These are phyloP conservation scores for Coemansia sp. DNA, from an alignment of 192 early-diverging fungal species.

Conservation along the genomic window DNA sequence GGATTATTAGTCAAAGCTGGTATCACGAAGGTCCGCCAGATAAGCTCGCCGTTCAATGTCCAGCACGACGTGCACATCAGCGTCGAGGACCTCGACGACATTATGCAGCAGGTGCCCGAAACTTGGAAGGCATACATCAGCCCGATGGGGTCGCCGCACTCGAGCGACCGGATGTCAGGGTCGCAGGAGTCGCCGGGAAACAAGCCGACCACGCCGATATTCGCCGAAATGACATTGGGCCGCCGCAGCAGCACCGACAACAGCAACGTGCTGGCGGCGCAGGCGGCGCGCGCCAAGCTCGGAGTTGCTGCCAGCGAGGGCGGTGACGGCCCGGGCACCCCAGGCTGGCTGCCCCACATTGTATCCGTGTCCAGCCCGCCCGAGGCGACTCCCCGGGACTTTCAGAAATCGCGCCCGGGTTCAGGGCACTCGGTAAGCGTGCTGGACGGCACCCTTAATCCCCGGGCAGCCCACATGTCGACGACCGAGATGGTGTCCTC, in stretches of 20 bases:
- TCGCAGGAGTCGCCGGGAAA: conserved; percentile 7
- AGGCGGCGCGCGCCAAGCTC: conserved; percentile 19
- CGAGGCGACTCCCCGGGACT: background rate
- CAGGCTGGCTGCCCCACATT: conserved; percentile 43
- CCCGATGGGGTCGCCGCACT: conserved; percentile 27
- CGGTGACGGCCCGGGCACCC: conserved; percentile 21
- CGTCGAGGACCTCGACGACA: conserved; percentile 52
- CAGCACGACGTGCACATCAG: conserved; percentile 52
- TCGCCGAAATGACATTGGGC: conserved; percentile 27
- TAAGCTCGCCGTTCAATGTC: conserved; percentile 52
- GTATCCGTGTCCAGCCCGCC: conserved; percentile 39
- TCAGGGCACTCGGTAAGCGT: conserved; percentile 18
- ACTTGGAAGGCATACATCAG: conserved; percentile 39
- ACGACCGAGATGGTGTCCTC: conserved; percentile 4
- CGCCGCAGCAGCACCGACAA: conserved; percentile 28
- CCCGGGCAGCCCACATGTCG: conserved; percentile 14
- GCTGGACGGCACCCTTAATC: background rate
- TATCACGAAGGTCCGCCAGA: conserved; percentile 34
- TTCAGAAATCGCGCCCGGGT: conserved; percentile 23
- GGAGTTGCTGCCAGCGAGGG: background rate
- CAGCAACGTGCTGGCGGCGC: conserved; percentile 11
- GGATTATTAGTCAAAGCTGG: conserved; percentile 48
- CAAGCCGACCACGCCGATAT: conserved; percentile 33
- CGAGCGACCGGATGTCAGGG: conserved; percentile 8
- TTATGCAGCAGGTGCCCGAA: conserved; percentile 45